Evolutionary conservation across 2,329 filamentous ascomycete species (phyloP), one percentile per base, ranked within the genome.

Genomic region (Fusarium duplospermum): DNA sequence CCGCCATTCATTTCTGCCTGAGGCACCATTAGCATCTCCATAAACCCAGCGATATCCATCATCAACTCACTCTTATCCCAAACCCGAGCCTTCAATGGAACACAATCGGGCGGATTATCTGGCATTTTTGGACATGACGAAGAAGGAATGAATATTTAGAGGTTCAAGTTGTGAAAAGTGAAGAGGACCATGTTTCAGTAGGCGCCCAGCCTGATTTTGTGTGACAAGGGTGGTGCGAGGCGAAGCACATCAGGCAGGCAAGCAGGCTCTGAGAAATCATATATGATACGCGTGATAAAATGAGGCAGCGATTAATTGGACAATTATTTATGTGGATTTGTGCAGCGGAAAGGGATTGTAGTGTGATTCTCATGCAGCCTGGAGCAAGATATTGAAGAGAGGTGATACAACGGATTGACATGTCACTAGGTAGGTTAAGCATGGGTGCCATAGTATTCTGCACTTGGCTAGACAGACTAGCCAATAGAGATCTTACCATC

Each of bases 1-100:
- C 7, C 29, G 6, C 54, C 42, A 33, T 27, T 13, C 52, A 35
- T 35, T 62, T 36, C 59, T 57, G 22, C 40, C 50, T 22, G 33
- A 24, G 62, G 36, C 1, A 52, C 6, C 16, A 24, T 74, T 20
- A 74, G 71, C 31, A 47, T 18, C 40, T 14, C 20, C 13, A 24
- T 57, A 4, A 36, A n/a, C 8, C 0, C 10, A 18, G 16, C 18
- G 13, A 40, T 20, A 24, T 2, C 42, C 13, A 47, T 27, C 24
- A 13, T 29, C 24, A 52, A 56, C 71, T 18, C 0, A 74, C 71
- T 22, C 38, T 72, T 72, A 31, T 72, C 33, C 71, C 71, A 74
- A 14, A 14, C 47, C 18, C 24, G 24, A 31, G 47, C 27, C 47
- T 27, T 29, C 18, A 52, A 52, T 31, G 47, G 47, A 6, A 52